Evolutionary conservation across 73 alveolate genomes (phyloP).

Genomic region (Uronychia setigera): DNA sequence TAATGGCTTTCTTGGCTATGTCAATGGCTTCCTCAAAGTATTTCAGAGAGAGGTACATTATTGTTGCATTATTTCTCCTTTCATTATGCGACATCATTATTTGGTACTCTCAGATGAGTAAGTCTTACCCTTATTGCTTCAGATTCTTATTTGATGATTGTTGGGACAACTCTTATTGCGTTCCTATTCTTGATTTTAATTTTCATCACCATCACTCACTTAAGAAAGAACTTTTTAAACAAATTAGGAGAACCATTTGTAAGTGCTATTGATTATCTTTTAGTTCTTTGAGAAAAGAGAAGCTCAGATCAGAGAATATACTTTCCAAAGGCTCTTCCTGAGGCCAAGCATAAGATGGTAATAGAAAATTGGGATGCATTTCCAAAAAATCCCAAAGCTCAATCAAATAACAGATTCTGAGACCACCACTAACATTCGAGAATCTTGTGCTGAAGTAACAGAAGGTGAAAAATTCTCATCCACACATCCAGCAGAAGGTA

Average conservation of each 20-base stretch:
- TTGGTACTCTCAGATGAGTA: background rate
- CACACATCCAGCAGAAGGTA: too few species aligned
- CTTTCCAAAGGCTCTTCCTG: background rate
- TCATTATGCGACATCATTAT: background rate
- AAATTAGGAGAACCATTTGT: background rate
- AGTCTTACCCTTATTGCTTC: background rate
- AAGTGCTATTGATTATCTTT: background rate
- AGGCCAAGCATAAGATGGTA: background rate
- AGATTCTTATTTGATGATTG: background rate
- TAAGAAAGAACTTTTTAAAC: background rate
- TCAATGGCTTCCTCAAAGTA: background rate
- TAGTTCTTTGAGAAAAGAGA: too few species aligned
- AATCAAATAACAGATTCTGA: too few species aligned
- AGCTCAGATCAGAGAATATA: background rate
- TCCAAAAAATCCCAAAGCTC: too few species aligned
- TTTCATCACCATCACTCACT: too few species aligned
- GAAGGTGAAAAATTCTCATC: too few species aligned
- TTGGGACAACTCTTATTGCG: background rate
- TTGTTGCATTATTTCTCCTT: background rate
- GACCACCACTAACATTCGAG: background rate
- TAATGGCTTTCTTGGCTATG: background rate
- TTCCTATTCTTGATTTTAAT: too few species aligned
- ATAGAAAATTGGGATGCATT: background rate
- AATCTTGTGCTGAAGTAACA: background rate
- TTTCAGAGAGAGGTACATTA: background rate